phyloP scores from a whole-genome alignment of 331 rosid species.

The Acacia pycnantha region DNA sequence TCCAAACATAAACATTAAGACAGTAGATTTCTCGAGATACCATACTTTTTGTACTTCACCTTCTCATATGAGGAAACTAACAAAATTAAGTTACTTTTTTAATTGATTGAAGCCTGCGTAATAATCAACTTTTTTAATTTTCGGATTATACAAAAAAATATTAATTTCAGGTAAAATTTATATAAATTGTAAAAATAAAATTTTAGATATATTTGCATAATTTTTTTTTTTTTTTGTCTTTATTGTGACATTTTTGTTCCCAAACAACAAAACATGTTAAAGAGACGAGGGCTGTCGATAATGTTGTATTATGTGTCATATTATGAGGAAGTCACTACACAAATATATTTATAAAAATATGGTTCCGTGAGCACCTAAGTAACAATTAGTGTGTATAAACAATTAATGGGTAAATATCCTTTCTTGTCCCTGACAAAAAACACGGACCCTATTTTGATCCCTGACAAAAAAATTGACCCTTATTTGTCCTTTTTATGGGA shows the following conservation, averaged over 20 bases:
- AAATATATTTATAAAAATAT: slow-evolving; percentile 8
- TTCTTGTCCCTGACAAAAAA: too few relatives aligned
- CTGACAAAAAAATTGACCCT: too few relatives aligned
- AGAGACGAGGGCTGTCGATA: slow-evolving; percentile 46
- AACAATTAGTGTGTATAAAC: background rate
- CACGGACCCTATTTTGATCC: too few relatives aligned
- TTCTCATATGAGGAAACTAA: slow-evolving; percentile 15
- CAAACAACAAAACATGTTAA: slow-evolving; percentile 26
- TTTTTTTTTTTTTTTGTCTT: slow-evolving; percentile 22
- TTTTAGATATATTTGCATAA: background rate
- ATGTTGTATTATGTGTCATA: background rate
- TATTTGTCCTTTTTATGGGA: too few relatives aligned
- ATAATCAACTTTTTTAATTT: background rate
- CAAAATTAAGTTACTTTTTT: slow-evolving; percentile 18
- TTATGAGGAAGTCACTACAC: background rate
- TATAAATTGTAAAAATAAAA: background rate
- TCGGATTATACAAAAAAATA: background rate
- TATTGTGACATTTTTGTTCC: slow-evolving; percentile 31
- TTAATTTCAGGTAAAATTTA: background rate
- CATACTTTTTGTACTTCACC: slow-evolving; percentile 21
- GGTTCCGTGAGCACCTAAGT: slow-evolving; percentile 35
- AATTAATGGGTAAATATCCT: too few relatives aligned
- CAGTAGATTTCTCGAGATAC: slow-evolving; percentile 35
- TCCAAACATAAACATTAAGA: background rate
- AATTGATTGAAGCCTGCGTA: background rate